These are phyloP conservation scores for Chaetomium globosum DNA, from an alignment of 2,329 filamentous ascomycete genomes.

Conservation along the genomic window DNA sequence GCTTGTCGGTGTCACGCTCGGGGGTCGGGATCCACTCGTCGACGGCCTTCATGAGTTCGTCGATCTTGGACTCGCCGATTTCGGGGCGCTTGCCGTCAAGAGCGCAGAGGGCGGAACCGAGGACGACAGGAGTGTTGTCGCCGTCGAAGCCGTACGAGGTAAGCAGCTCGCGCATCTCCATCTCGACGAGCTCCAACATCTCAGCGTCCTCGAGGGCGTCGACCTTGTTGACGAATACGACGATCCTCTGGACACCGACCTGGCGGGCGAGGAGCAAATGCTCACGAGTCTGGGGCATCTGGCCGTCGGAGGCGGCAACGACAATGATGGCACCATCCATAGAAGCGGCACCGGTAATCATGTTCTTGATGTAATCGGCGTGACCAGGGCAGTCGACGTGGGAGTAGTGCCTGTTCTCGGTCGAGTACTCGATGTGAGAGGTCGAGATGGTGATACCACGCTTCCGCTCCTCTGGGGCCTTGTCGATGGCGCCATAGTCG, in stretches of 20 bases:
- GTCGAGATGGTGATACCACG: constrained; percentile 99
- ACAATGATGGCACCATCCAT: constrained; percentile 99
- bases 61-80: constrained; percentile 84
- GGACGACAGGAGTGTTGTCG: constrained; percentile 94
- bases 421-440: constrained; percentile 97
- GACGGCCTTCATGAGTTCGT: constrained; percentile 85
- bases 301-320: constrained; percentile 95
- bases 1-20: constrained; percentile 91
- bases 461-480: constrained; percentile 98
- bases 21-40: constrained; percentile 97
- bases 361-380: constrained; percentile 99
- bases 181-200: constrained; percentile 99
- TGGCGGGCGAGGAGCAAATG: constrained; percentile 96
- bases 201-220: constrained; percentile 96
- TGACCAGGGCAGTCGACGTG: constrained; percentile 99
- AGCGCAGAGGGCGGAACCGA: constrained; percentile 95
- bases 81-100: constrained; percentile 84
- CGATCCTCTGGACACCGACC: constrained; percentile 96
- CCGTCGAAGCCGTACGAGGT: constrained; percentile 94
- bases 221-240: constrained; percentile 99
- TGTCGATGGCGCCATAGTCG: constrained; percentile 97
- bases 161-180: constrained; percentile 99
- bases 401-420: constrained; percentile 92
- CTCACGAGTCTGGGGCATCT: constrained; percentile 99
- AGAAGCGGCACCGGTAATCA: constrained; percentile 99